Percentiles rank a stretch among this genome's conserved stretches.
Evolutionary conservation across 192 early-diverging fungal genomes (phyloP).

Genomic region (Coemansia asiatica): DNA sequence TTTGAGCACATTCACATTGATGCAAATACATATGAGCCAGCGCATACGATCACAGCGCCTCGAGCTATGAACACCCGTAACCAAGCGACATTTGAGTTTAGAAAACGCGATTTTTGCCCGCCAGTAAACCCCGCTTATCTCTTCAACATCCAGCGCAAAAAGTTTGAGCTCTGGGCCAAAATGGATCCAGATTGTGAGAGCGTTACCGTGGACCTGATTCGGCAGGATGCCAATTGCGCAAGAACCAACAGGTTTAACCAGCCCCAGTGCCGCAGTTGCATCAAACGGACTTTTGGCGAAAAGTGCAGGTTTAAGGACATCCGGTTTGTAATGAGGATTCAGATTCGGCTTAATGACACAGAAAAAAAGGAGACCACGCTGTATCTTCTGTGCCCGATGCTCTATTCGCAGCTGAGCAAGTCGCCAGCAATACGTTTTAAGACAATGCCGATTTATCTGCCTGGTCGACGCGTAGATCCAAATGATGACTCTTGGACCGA

Average conservation of each 20-base stretch:
- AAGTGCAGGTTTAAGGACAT: constrained; percentile 21
- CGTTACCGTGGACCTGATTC: constrained; percentile 18
- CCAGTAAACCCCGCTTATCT: constrained; percentile 26
- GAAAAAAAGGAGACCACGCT: constrained; percentile 2
- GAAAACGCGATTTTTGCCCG: constrained; percentile 6
- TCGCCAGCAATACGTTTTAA: constrained; percentile 22
- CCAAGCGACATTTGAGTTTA: constrained; percentile 24
- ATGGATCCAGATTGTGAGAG: constrained; percentile 9
- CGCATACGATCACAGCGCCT: constrained; percentile 23
- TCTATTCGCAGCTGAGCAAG: constrained; percentile 29
- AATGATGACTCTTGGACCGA: constrained; percentile 31
- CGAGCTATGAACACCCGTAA: constrained; percentile 2
- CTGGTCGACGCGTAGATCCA: constrained; percentile 14
- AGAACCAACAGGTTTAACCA: constrained; percentile 10
- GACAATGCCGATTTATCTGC: constrained; percentile 29
- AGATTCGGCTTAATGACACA: constrained; percentile 18
- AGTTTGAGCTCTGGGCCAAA: constrained; percentile 25
- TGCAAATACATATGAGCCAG: constrained; percentile 18
- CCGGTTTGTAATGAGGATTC: constrained; percentile 24
- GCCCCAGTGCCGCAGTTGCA: constrained; percentile 38
- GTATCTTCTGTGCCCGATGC: constrained; percentile 27
- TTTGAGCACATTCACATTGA: constrained; percentile 12
- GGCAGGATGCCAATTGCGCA: constrained; percentile 17
- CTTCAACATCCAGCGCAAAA: constrained; percentile 20
- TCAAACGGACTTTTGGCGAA: constrained; percentile 16